Conservation (phyloP, 2,329 filamentous ascomycete genomes). For the Coniella lustricola region DNA sequence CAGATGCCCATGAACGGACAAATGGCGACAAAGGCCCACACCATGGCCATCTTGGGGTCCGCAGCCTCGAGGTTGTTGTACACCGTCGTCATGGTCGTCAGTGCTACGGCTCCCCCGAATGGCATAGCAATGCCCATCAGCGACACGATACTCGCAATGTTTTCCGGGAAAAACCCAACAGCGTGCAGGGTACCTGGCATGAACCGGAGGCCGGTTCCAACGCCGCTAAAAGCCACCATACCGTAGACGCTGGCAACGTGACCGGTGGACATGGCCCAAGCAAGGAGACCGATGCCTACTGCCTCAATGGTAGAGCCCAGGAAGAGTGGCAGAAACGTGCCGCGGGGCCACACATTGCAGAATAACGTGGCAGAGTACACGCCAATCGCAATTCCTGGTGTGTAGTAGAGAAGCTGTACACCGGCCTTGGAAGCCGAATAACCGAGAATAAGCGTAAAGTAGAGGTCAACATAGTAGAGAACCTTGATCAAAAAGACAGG, state of each 20-base stretch:
- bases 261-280: constrained; percentile 48
- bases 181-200: constrained; percentile 48
- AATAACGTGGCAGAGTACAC: constrained; percentile 50
- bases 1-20: constrained; percentile 46
- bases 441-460: constrained; percentile 57
- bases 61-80: constrained; percentile 48
- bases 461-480: constrained; percentile 63
- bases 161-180: constrained; percentile 51
- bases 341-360: constrained; percentile 54
- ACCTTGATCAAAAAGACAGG: constrained; percentile 15
- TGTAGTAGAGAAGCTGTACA: constrained; percentile 54
- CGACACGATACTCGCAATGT: constrained; percentile 52
- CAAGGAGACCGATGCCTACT: constrained; percentile 50
- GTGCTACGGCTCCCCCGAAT: constrained; percentile 56
- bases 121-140: constrained; percentile 53
- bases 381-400: constrained; percentile 55
- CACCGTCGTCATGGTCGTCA: constrained; percentile 62
- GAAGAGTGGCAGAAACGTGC: constrained; percentile 54
- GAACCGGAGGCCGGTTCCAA: constrained; percentile 55
- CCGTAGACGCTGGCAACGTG: constrained; percentile 48
- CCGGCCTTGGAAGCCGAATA: constrained; percentile 44
- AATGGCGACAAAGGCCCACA: constrained; percentile 58
- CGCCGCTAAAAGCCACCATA: constrained; percentile 59
- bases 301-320: constrained; percentile 50
- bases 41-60: constrained; percentile 37